Evolutionary conservation across 1,284 basidiomycete genomes (phyloP), one percentile per base, ranked within the genome.

Genomic region (Schizophyllum commune): DNA sequence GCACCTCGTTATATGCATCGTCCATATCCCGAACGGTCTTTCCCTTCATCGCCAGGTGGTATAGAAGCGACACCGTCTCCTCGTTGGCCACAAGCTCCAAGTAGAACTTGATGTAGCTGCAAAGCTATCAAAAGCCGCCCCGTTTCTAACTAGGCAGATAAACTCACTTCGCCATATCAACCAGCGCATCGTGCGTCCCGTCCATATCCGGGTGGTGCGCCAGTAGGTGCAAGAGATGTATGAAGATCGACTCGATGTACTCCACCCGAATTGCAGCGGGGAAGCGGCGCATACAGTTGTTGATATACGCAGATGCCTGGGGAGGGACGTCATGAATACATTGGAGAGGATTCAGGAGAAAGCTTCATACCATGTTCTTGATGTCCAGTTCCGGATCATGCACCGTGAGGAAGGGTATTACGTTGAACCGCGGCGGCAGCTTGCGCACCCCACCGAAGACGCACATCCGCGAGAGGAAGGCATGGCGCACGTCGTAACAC

Each of bases 201-300:
- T 77, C 79, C 68, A 95, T 94, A 73, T 99, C 96, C 1, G 96
- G 96, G 73, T 99, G 96, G 70, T 97, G 94, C 0, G 95, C 91
- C 1, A 99, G 79, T 0, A 96, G 73, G 69, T 96, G 91, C 5
- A 99, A 78, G 15, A 98, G 75, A 4, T 95, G 87, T 33, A 95
- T 85, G 67, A 98, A 91, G 0, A 89, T 84, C 62, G 89, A 76
- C 70, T 98, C 96, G 61, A 96, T 82, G 56, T 85, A 74, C 22
- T 86, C 79, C 8, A 94, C 77, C 52, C 83, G 81, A 22, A 83
- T 68, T n/a, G 78, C 87, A 67, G 80, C 74, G 19, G 79, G 70
- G 65, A 85, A 70, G 58, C 77, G 78, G 59, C 72, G 77, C 62
- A 83, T 74, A 13, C 80, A 75, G 61, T 73, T 74, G 15, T 68